Conservation (phyloP, 2,329 filamentous ascomycete species). For the Colletotrichum siamense region DNA sequence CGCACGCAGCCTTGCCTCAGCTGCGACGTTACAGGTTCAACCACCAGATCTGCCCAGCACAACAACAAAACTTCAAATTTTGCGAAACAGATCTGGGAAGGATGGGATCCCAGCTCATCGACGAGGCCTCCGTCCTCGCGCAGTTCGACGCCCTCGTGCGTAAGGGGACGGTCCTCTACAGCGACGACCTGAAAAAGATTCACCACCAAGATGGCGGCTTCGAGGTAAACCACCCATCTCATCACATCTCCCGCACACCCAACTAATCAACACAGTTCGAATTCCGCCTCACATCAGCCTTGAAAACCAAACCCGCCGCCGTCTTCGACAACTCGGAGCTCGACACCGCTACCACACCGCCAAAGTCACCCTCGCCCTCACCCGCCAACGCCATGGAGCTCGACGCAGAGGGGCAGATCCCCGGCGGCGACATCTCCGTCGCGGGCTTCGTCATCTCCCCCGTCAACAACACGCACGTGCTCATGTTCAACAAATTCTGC, state of each 20-base stretch:
- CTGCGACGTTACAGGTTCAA: neutral
- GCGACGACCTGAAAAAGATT: neutral
- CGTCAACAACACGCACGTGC: slow-evolving; percentile 46
- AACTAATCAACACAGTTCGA: neutral
- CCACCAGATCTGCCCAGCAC: neutral
- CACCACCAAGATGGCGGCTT: neutral
- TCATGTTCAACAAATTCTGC: slow-evolving; percentile 54
- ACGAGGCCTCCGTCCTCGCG: slow-evolving; percentile 5
- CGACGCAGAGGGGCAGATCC: slow-evolving; percentile 18
- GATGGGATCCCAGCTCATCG: neutral
- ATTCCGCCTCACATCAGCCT: slow-evolving; percentile 11
- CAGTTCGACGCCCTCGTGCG: neutral
- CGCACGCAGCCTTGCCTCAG: neutral
- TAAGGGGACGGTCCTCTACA: slow-evolving; percentile 1
- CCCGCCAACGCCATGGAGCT: neutral
- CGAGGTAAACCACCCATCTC: neutral
- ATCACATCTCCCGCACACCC: neutral
- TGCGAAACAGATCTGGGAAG: neutral
- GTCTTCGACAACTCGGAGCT: slow-evolving; percentile 6
- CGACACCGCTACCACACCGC: neutral
- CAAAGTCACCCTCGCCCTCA: neutral
- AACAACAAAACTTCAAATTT: too few species aligned
- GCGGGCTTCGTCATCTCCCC: slow-evolving; percentile 44
- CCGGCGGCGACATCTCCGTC: slow-evolving; percentile 47
- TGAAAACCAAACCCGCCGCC: slow-evolving; percentile 10